Evolutionary conservation across 2,329 filamentous ascomycete species (phyloP).

Genomic region (Pseudogymnoascus sp.): DNA sequence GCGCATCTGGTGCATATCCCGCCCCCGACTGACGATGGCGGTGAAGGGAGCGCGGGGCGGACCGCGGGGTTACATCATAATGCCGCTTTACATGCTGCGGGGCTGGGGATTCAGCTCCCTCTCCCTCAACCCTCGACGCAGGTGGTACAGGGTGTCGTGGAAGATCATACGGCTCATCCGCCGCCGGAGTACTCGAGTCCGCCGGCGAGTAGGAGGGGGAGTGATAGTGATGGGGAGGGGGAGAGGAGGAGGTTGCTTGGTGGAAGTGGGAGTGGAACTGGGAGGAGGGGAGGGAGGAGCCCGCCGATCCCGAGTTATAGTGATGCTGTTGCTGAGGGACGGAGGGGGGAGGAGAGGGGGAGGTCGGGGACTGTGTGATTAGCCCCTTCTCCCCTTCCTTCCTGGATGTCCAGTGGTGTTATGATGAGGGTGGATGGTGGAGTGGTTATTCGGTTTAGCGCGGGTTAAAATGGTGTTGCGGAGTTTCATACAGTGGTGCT

Average conservation of each 20-base stretch:
- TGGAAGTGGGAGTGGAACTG: not conserved
- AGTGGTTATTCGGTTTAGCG: not conserved
- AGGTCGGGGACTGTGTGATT: not conserved
- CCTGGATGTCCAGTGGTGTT: not conserved
- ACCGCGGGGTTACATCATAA: slow-evolving; percentile 12
- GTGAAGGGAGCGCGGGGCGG: slow-evolving; percentile 46
- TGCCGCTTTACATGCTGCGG: slow-evolving; percentile 24
- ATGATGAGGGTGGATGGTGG: not conserved
- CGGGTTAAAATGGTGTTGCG: not conserved
- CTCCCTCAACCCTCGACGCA: too few species aligned
- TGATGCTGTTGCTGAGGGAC: slow-evolving; percentile 25
- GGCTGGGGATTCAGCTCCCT: slow-evolving; percentile 28
- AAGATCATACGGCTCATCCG: slow-evolving; percentile 46
- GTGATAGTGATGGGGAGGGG: slow-evolving; percentile 47
- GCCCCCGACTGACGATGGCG: slow-evolving; percentile 51
- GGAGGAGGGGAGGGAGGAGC: slow-evolving; percentile 15
- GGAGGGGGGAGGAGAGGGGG: slow-evolving; percentile 17
- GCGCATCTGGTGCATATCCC: slow-evolving; percentile 70
- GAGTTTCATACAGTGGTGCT: not conserved
- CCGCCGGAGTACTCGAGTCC: slow-evolving; percentile 67
- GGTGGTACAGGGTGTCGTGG: not conserved
- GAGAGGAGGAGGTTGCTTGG: slow-evolving; percentile 9
- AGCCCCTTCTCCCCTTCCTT: not conserved
- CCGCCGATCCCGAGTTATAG: slow-evolving; percentile 30
- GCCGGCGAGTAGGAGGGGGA: slow-evolving; percentile 43